phyloP scores from a whole-genome alignment of 805 yeast species.

The Alloascoidea hylecoeti region DNA sequence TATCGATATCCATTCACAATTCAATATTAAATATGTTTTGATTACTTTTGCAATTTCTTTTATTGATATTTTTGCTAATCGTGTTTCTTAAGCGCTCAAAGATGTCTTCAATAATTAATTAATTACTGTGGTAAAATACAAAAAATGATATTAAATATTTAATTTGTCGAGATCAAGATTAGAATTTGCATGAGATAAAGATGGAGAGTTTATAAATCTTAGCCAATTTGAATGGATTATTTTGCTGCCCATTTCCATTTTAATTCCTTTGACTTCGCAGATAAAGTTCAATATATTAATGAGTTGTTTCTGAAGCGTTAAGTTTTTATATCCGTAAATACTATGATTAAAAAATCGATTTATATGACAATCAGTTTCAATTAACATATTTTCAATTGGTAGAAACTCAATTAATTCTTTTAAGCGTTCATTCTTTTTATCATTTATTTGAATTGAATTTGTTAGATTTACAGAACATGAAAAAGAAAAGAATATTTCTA shows the following conservation, averaged over 20 bases:
- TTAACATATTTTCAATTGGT: constrained; percentile 23
- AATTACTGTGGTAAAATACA: too few species aligned
- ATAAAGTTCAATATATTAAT: constrained; percentile 6
- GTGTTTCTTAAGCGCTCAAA: too few species aligned
- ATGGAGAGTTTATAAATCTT: neutral
- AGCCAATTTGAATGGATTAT: neutral
- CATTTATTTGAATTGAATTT: too few species aligned
- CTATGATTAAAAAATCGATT: constrained; percentile 4
- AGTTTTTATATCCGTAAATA: constrained; percentile 7
- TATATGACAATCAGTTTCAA: constrained; percentile 38
- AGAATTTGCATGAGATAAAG: too few species aligned
- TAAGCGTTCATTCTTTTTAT: constrained; percentile 16
- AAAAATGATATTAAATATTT: too few species aligned
- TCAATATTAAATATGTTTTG: too few species aligned
- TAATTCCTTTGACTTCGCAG: constrained; percentile 9
- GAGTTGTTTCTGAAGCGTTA: constrained; percentile 11
- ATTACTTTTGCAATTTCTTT: too few species aligned
- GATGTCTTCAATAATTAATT: too few species aligned
- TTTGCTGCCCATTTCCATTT: constrained; percentile 6
- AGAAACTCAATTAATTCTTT: constrained; percentile 16
- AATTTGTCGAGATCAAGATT: too few species aligned
- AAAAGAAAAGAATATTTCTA: constrained; percentile 33
- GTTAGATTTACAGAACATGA: constrained; percentile 33
- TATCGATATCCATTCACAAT: too few species aligned
- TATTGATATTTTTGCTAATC: too few species aligned